These are phyloP conservation scores for Botryotinia narcissicola DNA, from an alignment of 2,329 filamentous ascomycete genomes.

Conservation along the genomic window DNA sequence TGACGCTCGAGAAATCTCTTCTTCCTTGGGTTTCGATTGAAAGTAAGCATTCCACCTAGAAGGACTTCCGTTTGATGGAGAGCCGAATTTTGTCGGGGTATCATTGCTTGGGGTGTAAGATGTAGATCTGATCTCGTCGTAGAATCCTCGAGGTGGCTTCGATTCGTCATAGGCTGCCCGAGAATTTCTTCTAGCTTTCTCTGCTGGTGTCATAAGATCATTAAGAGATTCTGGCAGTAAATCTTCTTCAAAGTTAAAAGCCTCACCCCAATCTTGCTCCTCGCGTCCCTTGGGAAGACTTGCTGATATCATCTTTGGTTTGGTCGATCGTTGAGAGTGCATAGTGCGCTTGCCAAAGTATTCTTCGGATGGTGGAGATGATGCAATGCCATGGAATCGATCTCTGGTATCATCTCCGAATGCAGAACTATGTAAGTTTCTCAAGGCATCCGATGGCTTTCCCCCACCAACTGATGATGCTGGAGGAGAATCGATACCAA, in stretches of 20 bases:
- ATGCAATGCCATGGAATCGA: conserved; percentile 55
- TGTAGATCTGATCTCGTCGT: conserved; percentile 45
- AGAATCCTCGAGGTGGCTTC: conserved; percentile 50
- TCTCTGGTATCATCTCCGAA: conserved; percentile 60
- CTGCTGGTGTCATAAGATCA: conserved; percentile 64
- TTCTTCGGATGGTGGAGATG: conserved; percentile 50
- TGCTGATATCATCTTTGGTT: conserved; percentile 68
- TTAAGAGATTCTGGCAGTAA: conserved; percentile 73
- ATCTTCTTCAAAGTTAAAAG: conserved; percentile 84
- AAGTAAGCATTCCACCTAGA: conserved; percentile 62
- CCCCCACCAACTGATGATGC: conserved; percentile 63
- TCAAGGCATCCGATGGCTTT: conserved; percentile 63
- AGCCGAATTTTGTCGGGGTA: conserved; percentile 56
- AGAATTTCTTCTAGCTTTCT: conserved; percentile 65
- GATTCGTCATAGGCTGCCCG: conserved; percentile 52
- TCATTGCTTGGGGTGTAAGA: conserved; percentile 43
- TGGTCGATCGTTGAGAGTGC: conserved; percentile 64
- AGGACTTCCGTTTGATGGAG: conserved; percentile 56
- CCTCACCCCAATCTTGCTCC: conserved; percentile 60
- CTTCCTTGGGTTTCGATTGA: conserved; percentile 56
- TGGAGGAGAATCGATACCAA: conserved; percentile 82
- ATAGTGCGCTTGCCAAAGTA: conserved; percentile 69
- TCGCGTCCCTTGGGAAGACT: conserved; percentile 63
- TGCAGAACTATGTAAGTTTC: conserved; percentile 63
- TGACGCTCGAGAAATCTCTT: conserved; percentile 47